Conservation (phyloP, 768 basidiomycete genomes). For the Tulasnella sp. region DNA sequence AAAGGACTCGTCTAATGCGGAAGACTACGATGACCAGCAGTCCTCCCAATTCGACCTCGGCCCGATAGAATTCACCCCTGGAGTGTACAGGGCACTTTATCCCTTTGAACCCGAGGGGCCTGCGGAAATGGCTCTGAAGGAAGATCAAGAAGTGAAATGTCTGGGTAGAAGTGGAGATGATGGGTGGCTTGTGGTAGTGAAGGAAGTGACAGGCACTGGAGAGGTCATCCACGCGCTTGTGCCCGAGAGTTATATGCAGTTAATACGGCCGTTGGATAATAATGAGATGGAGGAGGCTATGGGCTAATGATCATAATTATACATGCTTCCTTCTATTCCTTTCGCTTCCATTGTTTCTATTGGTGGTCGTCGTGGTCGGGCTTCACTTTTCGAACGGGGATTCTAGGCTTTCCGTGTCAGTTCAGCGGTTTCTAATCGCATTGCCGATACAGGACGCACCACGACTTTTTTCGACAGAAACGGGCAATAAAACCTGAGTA, state of each 20-base stretch:
- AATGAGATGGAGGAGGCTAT: conserved; percentile 40
- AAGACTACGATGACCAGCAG: conserved; percentile 12
- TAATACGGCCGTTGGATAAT: conserved; percentile 52
- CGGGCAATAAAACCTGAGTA: no score
- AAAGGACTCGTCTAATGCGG: conserved; percentile 24
- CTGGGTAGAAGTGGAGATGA: conserved; percentile 76
- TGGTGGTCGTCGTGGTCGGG: neutral
- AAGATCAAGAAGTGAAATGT: conserved; percentile 75
- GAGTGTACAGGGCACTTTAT: conserved; percentile 76
- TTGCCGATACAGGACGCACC: no score
- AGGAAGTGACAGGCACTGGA: conserved; percentile 37
- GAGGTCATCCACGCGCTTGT: conserved; percentile 64
- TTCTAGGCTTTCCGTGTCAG: no score
- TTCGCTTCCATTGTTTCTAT: neutral
- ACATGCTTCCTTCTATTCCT: neutral
- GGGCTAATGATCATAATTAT: conserved; percentile 21
- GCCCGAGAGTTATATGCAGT: conserved; percentile 76
- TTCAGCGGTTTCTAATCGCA: no score
- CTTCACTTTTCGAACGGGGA: neutral
- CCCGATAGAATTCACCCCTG: conserved; percentile 56
- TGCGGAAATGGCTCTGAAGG: conserved; percentile 79
- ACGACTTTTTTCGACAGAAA: no score
- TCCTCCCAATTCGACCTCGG: conserved; percentile 40
- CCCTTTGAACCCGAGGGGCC: conserved; percentile 78
- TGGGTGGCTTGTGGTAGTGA: conserved; percentile 77